Percentiles rank a stretch among this genome's conserved stretches.
These are phyloP conservation scores for Phytophthora agathidicida DNA, from an alignment of 352 stramenopile genomes.

Conservation along the genomic window DNA sequence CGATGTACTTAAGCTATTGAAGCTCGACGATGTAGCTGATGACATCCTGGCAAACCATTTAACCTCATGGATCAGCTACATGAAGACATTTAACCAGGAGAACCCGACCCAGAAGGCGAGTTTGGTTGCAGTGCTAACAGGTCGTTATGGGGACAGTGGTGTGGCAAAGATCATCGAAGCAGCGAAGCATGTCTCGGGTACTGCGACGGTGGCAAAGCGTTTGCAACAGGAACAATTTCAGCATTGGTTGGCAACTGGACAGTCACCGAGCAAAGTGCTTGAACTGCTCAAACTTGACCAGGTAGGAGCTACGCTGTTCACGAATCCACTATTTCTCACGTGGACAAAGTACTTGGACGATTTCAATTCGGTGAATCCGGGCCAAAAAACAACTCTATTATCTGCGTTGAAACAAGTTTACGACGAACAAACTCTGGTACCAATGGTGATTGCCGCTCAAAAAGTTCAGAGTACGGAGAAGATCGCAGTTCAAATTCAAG, in stretches of 20 bases:
- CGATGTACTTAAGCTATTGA: not conserved
- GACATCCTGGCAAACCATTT: slow-evolving; percentile 4
- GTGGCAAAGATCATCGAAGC: slow-evolving; percentile 20
- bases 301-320: not conserved
- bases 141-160: slow-evolving; percentile 7
- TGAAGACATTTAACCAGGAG: slow-evolving; percentile 16
- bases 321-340: not conserved
- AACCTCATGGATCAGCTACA: slow-evolving; percentile 16
- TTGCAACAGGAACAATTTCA: not conserved
- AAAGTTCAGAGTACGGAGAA: slow-evolving; percentile 4
- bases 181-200: slow-evolving; percentile 4
- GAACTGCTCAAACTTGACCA: slow-evolving; percentile 7
- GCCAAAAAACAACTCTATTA: slow-evolving; percentile 1
- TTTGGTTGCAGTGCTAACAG: slow-evolving; percentile 11
- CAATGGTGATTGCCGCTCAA: slow-evolving; percentile 13
- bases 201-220: slow-evolving; percentile 1
- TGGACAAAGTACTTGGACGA: slow-evolving; percentile 10
- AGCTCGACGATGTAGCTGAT: slow-evolving; percentile 7
- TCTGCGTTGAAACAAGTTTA: not conserved
- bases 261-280: not conserved
- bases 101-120: slow-evolving; percentile 10
- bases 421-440: not conserved
- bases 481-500: slow-evolving; percentile 7
- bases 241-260: not conserved
- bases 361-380: slow-evolving; percentile 1